phyloP scores from a whole-genome alignment of 106 monocot genomes.

The Platanthera zijinensis region DNA sequence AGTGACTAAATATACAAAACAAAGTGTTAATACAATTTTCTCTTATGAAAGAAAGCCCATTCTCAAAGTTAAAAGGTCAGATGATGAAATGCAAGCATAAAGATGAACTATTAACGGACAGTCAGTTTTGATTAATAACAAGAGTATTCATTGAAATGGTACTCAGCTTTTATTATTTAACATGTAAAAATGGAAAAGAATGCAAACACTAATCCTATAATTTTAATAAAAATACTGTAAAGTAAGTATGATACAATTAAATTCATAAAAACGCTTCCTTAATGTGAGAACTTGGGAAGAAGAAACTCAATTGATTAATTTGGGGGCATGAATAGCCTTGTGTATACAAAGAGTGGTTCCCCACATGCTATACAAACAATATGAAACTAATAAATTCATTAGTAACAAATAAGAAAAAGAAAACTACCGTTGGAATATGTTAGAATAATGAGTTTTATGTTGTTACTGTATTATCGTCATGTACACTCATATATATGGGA shows the following conservation, averaged over 20 bases:
- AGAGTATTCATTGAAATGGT: not conserved
- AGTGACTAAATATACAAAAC: not conserved
- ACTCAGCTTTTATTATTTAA: not conserved
- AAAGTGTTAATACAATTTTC: not conserved
- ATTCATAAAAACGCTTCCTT: not conserved
- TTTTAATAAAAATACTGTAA: not conserved
- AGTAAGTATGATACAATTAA: not conserved
- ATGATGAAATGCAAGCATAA: not conserved
- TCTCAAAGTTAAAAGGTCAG: not conserved
- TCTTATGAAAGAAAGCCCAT: not conserved
- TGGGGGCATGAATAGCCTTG: not conserved
- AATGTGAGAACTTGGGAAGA: not conserved
- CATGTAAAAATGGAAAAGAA: not conserved
- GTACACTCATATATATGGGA: too few species aligned
- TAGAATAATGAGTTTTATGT: too few species aligned
- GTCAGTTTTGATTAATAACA: not conserved
- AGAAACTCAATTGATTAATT: not conserved
- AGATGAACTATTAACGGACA: not conserved
- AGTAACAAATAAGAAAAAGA: not conserved
- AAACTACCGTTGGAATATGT: too few species aligned
- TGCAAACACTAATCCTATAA: not conserved
- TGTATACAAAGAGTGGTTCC: not conserved
- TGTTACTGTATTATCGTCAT: too few species aligned
- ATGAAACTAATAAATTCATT: not conserved
- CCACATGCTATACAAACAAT: not conserved